Base-by-base conservation (phyloP, 1,284 basidiomycete species). In the Sphagnurus paluster region DNA sequence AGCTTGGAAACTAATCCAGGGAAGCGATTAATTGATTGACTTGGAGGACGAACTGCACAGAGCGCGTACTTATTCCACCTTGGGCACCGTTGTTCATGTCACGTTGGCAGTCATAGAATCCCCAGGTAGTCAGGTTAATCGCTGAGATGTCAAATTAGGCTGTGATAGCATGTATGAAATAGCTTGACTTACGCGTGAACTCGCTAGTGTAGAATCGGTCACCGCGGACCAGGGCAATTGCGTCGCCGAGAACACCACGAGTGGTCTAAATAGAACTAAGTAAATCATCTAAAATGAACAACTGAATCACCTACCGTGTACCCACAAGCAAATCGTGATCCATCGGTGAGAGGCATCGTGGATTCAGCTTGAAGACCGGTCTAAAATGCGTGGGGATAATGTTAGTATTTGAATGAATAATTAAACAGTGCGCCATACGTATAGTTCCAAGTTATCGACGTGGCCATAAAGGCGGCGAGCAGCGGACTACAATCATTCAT, bases 371-470 rank as follows among this genome's bases (percentile, higher is more conserved):
- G 71, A 6, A 79, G 68, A 46, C 79, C 75, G 20, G 78, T 72
- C 66, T 77, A 63, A 5, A 39, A 56, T 41, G 44, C 19, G 20
- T 14, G 14, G 24, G 24, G 4, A 20, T 7, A 3, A 25, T n/a
- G 17, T 42, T 33, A 14, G n/a, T 21, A n/a, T 16, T 28, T 36
- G 13, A n/a, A 13, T 25, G 29, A 32, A n/a, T 11, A 11, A 7
- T 3, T 6, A 1, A 37, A 20, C 1, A 36, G 30, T 40, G 20
- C 2, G 29, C 52, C 71, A 29, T 51, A 75, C 71, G 55, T 76
- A 77, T 14, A 80, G 69, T 56, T 80, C 77, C 13, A 80, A 58
- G 55, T 78, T 75, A 46, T 77, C 64, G 58, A 80, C 68, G 50
- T 80, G 72, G 1, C 68, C 68, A 55, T 82, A 82, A 14, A 82